Evolutionary conservation across 352 stramenopile genomes (phyloP), one percentile per base, ranked within the genome.

Genomic region (Globisporangium uncinulatum): DNA sequence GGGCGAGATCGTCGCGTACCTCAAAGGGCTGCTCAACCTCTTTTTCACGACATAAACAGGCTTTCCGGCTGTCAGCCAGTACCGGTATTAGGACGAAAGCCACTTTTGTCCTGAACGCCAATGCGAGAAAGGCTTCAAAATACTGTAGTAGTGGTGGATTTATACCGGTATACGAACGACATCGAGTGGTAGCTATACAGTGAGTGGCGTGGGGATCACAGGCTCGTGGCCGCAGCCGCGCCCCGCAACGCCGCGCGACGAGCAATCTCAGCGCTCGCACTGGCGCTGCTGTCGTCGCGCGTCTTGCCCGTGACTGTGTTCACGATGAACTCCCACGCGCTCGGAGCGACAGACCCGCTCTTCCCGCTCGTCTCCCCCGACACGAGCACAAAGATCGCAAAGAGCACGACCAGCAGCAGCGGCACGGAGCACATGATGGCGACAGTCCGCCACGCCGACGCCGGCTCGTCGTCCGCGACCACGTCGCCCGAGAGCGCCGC

Each of bases 1-100:
- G 7, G 94, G 89, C 53, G 97, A 99, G 83, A 98, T 99, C 72
- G 79, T 99, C 42, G 79, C 96, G 67, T 99, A 99, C 71, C 74
- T 99, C 36, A 98, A 98, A 61, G 96, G 95, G 34, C 69, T 99
- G 41, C 45, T 98, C n/a, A 81, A 97, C 53, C 80, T 98, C 57
- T 99, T 98, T 73, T 89, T 98, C 54, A 98, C 92, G 9, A 98
- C 89, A 44, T 98, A 83, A 83, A 15, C 11, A 9, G 11, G 24
- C 1, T 29, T 4, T 29, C 24, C 24, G 24, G 4, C 24, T 29
- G 24, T 29, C 24, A 4, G 24, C 24, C 24, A 29, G 24, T 29
- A 29, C 21, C 3, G 29, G 19, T n/a, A 14, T 37, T 14, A 54
- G 29, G 17, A 29, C 6, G 4, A 29, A 29, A 29, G 24, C n/a